Base-by-base conservation (phyloP, 768 basidiomycete species). In the Tulasnella sp. region DNA sequence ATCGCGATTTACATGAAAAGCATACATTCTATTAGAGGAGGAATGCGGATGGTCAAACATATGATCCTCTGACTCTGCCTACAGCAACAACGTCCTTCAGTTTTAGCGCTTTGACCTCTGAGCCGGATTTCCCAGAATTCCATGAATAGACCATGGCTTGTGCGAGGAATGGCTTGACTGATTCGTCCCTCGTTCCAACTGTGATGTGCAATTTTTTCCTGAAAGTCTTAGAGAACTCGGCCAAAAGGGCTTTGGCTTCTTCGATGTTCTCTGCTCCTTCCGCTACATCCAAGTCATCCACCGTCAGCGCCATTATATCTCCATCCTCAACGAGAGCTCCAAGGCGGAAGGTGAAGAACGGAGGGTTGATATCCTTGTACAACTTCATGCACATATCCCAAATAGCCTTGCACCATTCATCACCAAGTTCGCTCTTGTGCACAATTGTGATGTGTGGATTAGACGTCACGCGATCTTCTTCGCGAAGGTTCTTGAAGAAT, bases 381-480 rank as follows among this genome's bases (percentile, higher is more conserved):
- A 86, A 63, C 5, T 49, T 60, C 15, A 58, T 60, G 59, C 84
- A 86, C 8, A 64, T 62, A 13, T 72, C 69, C 79, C 79, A 82
- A 7, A 79, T 61, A 29, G 56, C 60, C 25, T 49, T 32, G n/a
- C n/a, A n/a, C n/a, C n/a, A n/a, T 6, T 67, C 66, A 2, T 28
- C 62, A 0, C 65, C 64, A 4, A 72, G 64, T n/a, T 64, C 53
- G 19, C 78, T 79, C 56, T 64, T 62, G 64, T 99, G 95, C 27
- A 82, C 81, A 53, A 98, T 68, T 1, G 93, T 98, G 50, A 95
- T 71, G 65, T 98, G 95, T 1, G 92, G 89, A 3, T 72, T 66
- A 34, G 63, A 57, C 13, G 74, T 62, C 12, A 93, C 64, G 22
- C 84, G 70, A 4, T 67, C 60, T 0, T 64, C 64, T 7, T 44